phyloP scores from a whole-genome alignment of 805 yeast species.

The Komagataella phaffii region DNA sequence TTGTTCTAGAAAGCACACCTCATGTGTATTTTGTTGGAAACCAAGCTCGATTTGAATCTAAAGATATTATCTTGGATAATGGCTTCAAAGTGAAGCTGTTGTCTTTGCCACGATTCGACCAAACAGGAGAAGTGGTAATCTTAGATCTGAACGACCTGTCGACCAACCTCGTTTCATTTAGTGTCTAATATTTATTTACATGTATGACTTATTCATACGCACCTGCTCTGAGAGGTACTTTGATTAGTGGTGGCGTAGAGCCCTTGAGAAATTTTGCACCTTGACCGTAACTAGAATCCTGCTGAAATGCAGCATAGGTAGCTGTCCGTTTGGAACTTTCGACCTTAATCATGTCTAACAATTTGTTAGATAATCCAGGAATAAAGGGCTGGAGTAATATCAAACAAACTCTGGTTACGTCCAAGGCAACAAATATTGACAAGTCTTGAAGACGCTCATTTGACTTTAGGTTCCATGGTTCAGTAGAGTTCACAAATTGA shows the following conservation, averaged over 20 bases:
- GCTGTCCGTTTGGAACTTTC: conserved; percentile 22
- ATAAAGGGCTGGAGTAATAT: conserved; percentile 61
- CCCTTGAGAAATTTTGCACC: conserved; percentile 22
- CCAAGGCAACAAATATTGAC: conserved; percentile 54
- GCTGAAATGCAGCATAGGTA: conserved; percentile 35
- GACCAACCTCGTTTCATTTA: conserved; percentile 29
- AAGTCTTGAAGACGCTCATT: conserved; percentile 28
- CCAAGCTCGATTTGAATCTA: conserved; percentile 48
- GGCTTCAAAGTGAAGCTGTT: conserved; percentile 32
- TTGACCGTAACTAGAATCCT: conserved; percentile 48
- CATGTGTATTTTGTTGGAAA: conserved; percentile 83
- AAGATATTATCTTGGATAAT: conserved; percentile 21
- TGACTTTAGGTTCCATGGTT: conserved; percentile 58
- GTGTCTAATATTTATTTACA: conserved; percentile 1
- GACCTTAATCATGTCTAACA: conserved; percentile 57
- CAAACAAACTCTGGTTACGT: conserved; percentile 52
- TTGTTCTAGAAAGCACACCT: conserved; percentile 67
- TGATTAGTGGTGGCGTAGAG: conserved; percentile 16
- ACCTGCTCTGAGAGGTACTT: conserved; percentile 7
- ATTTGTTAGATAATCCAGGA: conserved; percentile 43
- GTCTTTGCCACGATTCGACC: conserved; percentile 56
- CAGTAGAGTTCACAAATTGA: conserved; percentile 47
- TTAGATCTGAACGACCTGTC: conserved; percentile 46
- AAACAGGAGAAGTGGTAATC: conserved; percentile 51
- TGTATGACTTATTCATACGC: conserved; percentile 3